Base-by-base conservation (phyloP, 2,329 filamentous ascomycete species). In the Trichoderma simmonsii region DNA sequence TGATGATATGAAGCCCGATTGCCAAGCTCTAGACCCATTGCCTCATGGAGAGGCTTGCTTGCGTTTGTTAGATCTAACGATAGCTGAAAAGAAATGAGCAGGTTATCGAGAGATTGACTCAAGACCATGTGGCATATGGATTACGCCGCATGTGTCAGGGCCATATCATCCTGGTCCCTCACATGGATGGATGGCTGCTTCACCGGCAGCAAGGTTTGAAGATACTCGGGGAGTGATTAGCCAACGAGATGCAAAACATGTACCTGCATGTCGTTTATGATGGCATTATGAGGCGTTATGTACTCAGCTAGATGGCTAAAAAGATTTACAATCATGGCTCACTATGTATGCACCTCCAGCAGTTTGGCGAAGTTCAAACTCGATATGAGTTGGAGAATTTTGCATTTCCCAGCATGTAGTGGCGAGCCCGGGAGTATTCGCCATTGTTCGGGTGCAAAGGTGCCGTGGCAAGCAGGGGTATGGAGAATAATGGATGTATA, bases 41-140 rank as follows among this genome's bases (percentile, higher is more conserved):
- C 66, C 66, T 62, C 66, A 70, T 61, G 39, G 8, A 4, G 66
- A 62, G 66, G 66, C 66, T 70, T 70, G 57, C 26, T 70, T 70
- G 39, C 66, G 66, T 54, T 61, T 30, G 7, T 30, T 30, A 12
- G 15, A 7, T 59, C 56, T 18, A n/a, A 59, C 9, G 56, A 32
- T 28, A 28, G 15, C 30, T 21, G 56, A 59, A 32, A 32, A 11
- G 28, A 24, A 59, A 15, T 14, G 57, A 60, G 28, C 30, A 32
- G 32, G 11, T 34, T 54, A 21, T 34, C 18, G 15, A 11, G n/a
- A 21, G 56, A n/a, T 34, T 12, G 30, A 34, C 9, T 60, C 57
- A 18, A 60, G 57, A 60, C 28, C 11, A 28, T 26, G 26, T 54
- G 48, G n/a, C 48, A 24, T 24, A 24, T 24, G 11, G 21, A 24